Conservation (phyloP, 2,329 filamentous ascomycete species). For the Cladosporium phlei region DNA sequence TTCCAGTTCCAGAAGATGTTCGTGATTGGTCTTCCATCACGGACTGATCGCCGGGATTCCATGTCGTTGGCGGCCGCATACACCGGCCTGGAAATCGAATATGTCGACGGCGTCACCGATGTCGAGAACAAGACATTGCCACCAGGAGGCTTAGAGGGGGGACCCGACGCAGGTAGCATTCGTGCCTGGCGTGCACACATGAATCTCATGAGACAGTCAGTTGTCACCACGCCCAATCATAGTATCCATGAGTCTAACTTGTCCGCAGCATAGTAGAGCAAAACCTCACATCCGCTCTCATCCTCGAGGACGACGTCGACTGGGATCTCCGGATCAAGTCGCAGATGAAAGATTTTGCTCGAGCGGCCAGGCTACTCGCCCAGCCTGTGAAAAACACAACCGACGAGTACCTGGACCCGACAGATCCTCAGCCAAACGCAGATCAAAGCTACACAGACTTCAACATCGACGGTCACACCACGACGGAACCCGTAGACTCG, state of each 20-base stretch:
- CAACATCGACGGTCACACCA: constrained; percentile 14
- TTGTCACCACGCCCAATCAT: background rate
- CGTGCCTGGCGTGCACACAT: constrained; percentile 26
- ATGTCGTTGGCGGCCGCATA: constrained; percentile 46
- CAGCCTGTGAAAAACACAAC: constrained; percentile 21
- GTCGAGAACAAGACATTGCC: constrained; percentile 28
- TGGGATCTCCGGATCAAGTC: constrained; percentile 42
- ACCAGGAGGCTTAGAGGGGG: constrained; percentile 26
- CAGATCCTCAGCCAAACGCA: constrained; percentile 14
- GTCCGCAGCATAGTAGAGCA: constrained; percentile 33
- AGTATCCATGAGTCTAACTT: too few species aligned
- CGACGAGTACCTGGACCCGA: constrained; percentile 21
- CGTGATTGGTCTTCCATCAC: constrained; percentile 48
- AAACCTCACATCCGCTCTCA: constrained; percentile 37
- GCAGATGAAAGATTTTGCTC: constrained; percentile 35
- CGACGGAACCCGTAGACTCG: constrained; percentile 16
- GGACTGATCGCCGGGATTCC: constrained; percentile 50
- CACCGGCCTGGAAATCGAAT: constrained; percentile 43
- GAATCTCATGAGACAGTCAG: constrained; percentile 23
- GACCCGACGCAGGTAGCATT: constrained; percentile 22
- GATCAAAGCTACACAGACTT: constrained; percentile 15
- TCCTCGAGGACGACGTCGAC: constrained; percentile 44
- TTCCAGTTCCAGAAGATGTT: constrained; percentile 51
- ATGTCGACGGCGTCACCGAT: constrained; percentile 44
- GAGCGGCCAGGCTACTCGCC: constrained; percentile 36